These are phyloP conservation scores for Talaromyces sp. DNA, from an alignment of 2,329 filamentous ascomycete genomes.

Conservation along the genomic window DNA sequence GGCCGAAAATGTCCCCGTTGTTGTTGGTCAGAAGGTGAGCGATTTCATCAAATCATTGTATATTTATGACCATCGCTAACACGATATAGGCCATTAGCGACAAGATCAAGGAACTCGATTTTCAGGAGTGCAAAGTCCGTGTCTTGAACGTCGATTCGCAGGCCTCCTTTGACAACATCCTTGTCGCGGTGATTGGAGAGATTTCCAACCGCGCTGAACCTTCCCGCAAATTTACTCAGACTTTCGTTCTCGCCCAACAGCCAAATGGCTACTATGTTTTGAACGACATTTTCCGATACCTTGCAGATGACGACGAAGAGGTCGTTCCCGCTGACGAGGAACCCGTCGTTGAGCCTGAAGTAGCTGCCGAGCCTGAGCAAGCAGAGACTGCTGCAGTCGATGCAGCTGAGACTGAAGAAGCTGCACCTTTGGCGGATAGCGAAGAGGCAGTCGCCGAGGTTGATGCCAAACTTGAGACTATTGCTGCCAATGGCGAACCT, in stretches of 20 bases:
- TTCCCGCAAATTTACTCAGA: slow-evolving; percentile 95
- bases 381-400: slow-evolving; percentile 25
- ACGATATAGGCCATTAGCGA: slow-evolving; percentile 75
- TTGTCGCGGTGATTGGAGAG: slow-evolving; percentile 97
- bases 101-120: slow-evolving; percentile 86
- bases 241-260: slow-evolving; percentile 93
- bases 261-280: slow-evolving; percentile 96
- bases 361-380: slow-evolving; percentile 24
- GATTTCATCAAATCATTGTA: neutral
- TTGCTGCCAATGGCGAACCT: slow-evolving; percentile 46
- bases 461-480: slow-evolving; percentile 69
- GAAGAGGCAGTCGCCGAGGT: slow-evolving; percentile 53
- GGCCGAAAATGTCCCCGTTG: slow-evolving; percentile 81
- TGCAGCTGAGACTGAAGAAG: slow-evolving; percentile 41
- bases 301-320: slow-evolving; percentile 70
- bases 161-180: slow-evolving; percentile 84
- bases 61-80: slow-evolving; percentile 13
- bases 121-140: slow-evolving; percentile 97
- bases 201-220: slow-evolving; percentile 90
- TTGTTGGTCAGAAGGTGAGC: slow-evolving; percentile 80
- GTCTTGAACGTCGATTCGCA: slow-evolving; percentile 98
- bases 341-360: slow-evolving; percentile 25
- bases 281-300: slow-evolving; percentile 95
- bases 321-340: slow-evolving; percentile 46
- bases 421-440: slow-evolving; percentile 35